phyloP scores from a whole-genome alignment of 495 filamentous ascomycete species.

The Hypomontagnella submonticulosa region DNA sequence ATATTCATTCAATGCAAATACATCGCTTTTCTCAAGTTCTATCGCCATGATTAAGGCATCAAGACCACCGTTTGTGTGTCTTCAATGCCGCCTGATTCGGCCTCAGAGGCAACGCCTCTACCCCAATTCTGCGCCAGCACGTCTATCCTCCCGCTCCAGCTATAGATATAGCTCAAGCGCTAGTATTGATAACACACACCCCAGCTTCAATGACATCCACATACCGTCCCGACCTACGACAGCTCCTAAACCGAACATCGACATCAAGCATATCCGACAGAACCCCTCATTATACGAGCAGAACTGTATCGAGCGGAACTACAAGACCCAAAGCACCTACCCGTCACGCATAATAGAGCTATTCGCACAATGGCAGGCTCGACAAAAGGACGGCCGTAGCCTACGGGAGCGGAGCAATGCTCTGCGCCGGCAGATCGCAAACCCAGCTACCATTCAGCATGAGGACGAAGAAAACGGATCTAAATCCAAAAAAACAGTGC shows the following conservation, averaged over 20 bases:
- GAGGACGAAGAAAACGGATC: constrained; percentile 48
- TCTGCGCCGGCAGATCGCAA: constrained; percentile 60
- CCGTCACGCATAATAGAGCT: constrained; percentile 76
- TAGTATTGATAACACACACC: constrained; percentile 1
- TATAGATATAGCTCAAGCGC: constrained; percentile 16
- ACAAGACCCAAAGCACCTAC: constrained; percentile 70
- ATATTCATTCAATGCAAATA: background rate
- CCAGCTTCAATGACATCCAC: constrained; percentile 9
- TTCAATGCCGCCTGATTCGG: constrained; percentile 40
- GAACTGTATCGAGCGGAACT: constrained; percentile 89
- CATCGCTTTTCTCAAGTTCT: background rate
- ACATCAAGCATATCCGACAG: constrained; percentile 89
- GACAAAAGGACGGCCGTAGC: constrained; percentile 64
- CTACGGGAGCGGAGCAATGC: constrained; percentile 69
- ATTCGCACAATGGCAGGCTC: constrained; percentile 70
- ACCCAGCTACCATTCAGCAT: constrained; percentile 53
- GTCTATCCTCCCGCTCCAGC: constrained; percentile 35
- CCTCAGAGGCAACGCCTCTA: constrained; percentile 18
- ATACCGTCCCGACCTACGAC: constrained; percentile 65
- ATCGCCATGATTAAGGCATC: constrained; percentile 36
- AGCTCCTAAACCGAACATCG: constrained; percentile 81
- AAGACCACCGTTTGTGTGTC: constrained; percentile 33
- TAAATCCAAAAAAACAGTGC: background rate
- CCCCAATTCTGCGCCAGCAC: constrained; percentile 10
- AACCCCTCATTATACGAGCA: constrained; percentile 79